These are phyloP conservation scores for Cicer bijugum DNA, from an alignment of 306 rosid genomes.

Conservation along the genomic window DNA sequence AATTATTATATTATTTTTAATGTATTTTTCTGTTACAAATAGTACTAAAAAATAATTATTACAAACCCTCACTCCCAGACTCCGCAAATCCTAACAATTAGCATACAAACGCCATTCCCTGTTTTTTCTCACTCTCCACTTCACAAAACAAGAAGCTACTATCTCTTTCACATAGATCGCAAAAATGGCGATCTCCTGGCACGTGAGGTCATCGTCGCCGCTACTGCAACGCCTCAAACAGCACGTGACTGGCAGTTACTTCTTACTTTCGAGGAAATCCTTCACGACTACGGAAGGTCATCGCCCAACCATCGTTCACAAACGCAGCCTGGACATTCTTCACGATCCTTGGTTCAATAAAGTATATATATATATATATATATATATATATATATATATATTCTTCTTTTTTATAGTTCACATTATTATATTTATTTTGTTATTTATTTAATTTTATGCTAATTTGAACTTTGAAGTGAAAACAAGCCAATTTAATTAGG, in stretches of 20 bases:
- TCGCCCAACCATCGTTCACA: constrained; percentile 85
- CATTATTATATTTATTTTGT: background rate
- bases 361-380: constrained; percentile 43
- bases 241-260: constrained; percentile 32
- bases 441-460: background rate
- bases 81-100: background rate
- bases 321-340: constrained; percentile 95
- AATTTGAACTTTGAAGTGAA: background rate
- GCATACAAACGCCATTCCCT: background rate
- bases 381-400: background rate
- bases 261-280: constrained; percentile 59
- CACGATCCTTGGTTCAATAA: constrained; percentile 99
- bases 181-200: constrained; percentile 60
- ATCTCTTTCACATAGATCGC: background rate
- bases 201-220: constrained; percentile 60
- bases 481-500: no score
- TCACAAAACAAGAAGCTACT: background rate
- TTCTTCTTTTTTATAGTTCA: background rate
- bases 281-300: constrained; percentile 79
- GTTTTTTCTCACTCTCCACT: background rate
- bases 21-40: no score
- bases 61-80: background rate
- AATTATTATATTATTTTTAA: no score
- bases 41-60: no score
- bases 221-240: constrained; percentile 57